Conservation (phyloP, 352 stramenopile species). For the Globisporangium recalcitrans region DNA sequence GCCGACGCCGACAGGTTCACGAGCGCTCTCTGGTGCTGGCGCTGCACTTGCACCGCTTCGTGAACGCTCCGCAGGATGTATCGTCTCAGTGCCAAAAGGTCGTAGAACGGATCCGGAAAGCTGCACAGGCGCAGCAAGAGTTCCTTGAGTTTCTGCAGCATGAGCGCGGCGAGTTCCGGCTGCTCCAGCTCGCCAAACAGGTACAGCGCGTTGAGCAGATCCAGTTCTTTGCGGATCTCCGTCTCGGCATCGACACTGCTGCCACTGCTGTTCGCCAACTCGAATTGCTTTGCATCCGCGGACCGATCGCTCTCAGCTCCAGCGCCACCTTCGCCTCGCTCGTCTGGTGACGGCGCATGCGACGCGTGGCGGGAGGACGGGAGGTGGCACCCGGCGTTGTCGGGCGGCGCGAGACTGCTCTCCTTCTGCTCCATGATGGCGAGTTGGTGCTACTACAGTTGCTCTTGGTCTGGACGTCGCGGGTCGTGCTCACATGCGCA, state of each 20-base stretch:
- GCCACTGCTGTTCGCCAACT: background rate
- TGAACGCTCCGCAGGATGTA: slow-evolving; percentile 60
- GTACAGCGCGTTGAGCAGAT: slow-evolving; percentile 44
- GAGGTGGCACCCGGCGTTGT: slow-evolving; percentile 8
- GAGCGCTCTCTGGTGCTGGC: slow-evolving; percentile 34
- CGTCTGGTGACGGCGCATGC: background rate
- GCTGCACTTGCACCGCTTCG: slow-evolving; percentile 38
- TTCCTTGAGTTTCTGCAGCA: slow-evolving; percentile 46
- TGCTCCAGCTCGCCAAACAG: slow-evolving; percentile 47
- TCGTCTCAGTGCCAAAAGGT: slow-evolving; percentile 41
- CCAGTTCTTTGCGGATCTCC: slow-evolving; percentile 23
- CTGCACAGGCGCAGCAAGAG: slow-evolving; percentile 30
- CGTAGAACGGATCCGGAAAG: slow-evolving; percentile 53
- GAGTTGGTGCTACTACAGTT: background rate
- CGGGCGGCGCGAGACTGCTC: slow-evolving; percentile 6
- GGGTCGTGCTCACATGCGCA: too few relatives aligned
- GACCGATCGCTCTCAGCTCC: slow-evolving; percentile 16
- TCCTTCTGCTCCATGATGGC: slow-evolving; percentile 11
- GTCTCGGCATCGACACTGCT: background rate
- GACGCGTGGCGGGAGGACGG: background rate
- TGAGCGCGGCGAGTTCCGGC: slow-evolving; percentile 31
- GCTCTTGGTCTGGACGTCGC: too few relatives aligned
- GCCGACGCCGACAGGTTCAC: slow-evolving; percentile 1
- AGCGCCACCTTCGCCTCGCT: slow-evolving; percentile 19
- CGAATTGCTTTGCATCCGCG: background rate